Evolutionary conservation across 2,329 filamentous ascomycete genomes (phyloP), one percentile per base, ranked within the genome.

Genomic region (Cryphonectria naterciae): DNA sequence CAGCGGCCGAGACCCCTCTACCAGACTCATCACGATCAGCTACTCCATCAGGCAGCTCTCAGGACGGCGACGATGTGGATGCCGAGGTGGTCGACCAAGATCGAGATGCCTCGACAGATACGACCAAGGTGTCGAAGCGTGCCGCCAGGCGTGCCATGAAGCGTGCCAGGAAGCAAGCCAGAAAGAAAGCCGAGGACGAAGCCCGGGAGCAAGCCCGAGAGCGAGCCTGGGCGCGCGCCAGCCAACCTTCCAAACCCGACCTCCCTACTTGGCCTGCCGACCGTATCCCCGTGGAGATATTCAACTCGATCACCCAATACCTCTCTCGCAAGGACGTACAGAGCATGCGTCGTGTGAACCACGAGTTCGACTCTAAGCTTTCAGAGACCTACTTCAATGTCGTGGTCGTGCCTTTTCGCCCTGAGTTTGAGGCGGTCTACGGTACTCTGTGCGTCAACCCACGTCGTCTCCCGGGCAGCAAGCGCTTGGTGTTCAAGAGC

Each of bases 391-490:
- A 91, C 62, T 92, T 91, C 77, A 83, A 84, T 70, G 88, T 88
- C 61, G 87, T 91, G 11, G 89, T 92, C 7, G 87, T 91, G 1
- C 88, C 89, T 1, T 93, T 92, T 80, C 87, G 86, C 58, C 85
- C 88, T 1, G 87, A 91, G 74, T 86, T 92, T 35, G 72, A 73
- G 25, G 64, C 69, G 1, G 19, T 70, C 15, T 73, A 86, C 37
- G 70, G 70, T 41, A 52, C 85, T 79, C 78, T 85, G 28, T 81
- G 82, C 41, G n/a, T 68, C 28, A 64, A 68, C n/a, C 39, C 67
- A 11, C 22, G 79, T 80, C 49, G 68, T 65, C 15, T 54, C 1
- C 37, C 60, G 15, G 73, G 70, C 25, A 68, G n/a, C 17, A 69
- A 41, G 63, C 72, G 76, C 35, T 74, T 78, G 37, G 46, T 73